These are phyloP conservation scores for Plenodomus lindquistii DNA, from an alignment of 2,329 filamentous ascomycete species.

Conservation along the genomic window DNA sequence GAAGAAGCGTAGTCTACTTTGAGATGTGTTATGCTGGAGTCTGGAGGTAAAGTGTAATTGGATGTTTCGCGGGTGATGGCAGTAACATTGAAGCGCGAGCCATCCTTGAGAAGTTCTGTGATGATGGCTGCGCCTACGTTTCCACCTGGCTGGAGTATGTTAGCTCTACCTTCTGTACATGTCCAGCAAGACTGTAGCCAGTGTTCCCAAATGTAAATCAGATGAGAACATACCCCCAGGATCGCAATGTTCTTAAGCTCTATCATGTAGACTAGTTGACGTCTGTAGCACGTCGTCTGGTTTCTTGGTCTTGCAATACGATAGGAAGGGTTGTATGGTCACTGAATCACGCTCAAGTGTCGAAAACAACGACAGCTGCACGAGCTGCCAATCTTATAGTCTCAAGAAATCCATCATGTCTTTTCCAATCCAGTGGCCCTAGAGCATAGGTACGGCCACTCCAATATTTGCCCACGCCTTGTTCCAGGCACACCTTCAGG, in stretches of 20 bases:
- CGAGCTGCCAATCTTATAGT: no score
- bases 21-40: slow-evolving; percentile 22
- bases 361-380: no score
- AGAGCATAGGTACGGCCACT: no score
- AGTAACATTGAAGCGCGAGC: slow-evolving; percentile 28
- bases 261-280: slow-evolving; percentile 16
- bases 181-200: no score
- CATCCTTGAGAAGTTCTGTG: slow-evolving; percentile 27
- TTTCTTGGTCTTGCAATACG: no score
- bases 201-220: not conserved
- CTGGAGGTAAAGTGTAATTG: slow-evolving; percentile 16
- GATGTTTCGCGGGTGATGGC: slow-evolving; percentile 34
- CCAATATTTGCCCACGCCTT: not conserved
- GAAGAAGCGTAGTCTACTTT: slow-evolving; percentile 31
- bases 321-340: no score
- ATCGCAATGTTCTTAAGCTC: slow-evolving; percentile 42
- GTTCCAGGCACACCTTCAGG: not conserved
- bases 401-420: not conserved
- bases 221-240: slow-evolving; percentile 32
- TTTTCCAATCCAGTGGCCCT: no score
- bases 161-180: no score
- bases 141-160: slow-evolving; percentile 30
- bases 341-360: no score
- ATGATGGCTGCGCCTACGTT: slow-evolving; percentile 39
- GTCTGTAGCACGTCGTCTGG: no score